Evolutionary conservation across 1,284 basidiomycete genomes (phyloP).

Genomic region (Volvariella volvacea): DNA sequence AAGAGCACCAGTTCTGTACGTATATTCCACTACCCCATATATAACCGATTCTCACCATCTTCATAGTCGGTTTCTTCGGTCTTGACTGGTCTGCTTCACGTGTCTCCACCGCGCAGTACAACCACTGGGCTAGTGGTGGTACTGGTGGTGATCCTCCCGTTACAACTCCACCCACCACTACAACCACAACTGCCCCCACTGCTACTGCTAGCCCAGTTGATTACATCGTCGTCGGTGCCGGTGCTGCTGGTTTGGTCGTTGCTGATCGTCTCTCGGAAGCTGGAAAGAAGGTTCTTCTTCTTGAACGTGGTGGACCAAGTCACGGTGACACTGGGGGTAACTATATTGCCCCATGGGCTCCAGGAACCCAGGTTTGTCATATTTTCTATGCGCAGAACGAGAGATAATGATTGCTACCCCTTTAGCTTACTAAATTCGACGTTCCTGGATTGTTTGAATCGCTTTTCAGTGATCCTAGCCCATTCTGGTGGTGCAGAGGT

Average conservation of each 20-base stretch:
- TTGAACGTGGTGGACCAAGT: constrained; percentile 58
- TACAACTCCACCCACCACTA: constrained; percentile 20
- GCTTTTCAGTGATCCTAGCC: constrained; percentile 50
- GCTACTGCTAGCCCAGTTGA: constrained; percentile 37
- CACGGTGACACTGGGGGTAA: constrained; percentile 55
- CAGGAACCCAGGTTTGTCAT: constrained; percentile 36
- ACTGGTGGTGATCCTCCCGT: constrained; percentile 25
- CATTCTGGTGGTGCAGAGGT: constrained; percentile 62
- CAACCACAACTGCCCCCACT: constrained; percentile 23
- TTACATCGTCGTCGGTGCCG: constrained; percentile 57
- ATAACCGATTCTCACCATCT: neutral
- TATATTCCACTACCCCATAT: constrained; percentile 8
- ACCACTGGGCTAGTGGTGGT: constrained; percentile 43
- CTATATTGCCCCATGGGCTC: constrained; percentile 47
- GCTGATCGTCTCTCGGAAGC: constrained; percentile 56
- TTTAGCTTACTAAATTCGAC: constrained; percentile 57
- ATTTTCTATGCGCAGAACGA: too few relatives aligned
- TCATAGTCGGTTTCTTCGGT: constrained; percentile 54
- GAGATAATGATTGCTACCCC: neutral
- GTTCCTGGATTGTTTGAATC: constrained; percentile 56
- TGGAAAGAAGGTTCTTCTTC: constrained; percentile 54
- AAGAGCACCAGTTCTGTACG: constrained; percentile 29
- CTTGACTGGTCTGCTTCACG: constrained; percentile 43
- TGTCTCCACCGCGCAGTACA: constrained; percentile 35
- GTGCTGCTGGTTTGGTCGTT: constrained; percentile 37